phyloP scores from a whole-genome alignment of 345 rosid species.

The Acer campestre region DNA sequence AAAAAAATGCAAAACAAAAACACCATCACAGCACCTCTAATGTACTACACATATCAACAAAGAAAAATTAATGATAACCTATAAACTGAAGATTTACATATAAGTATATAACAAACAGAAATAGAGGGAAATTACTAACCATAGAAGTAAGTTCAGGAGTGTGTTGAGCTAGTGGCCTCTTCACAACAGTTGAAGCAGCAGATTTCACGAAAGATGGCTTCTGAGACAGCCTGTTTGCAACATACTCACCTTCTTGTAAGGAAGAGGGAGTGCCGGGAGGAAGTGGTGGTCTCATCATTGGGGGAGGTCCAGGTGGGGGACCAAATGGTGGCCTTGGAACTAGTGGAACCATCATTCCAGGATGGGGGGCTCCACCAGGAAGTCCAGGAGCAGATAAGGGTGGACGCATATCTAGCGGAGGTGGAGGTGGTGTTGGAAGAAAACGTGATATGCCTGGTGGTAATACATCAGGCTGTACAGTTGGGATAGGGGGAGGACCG shows the following conservation, averaged over 20 bases:
- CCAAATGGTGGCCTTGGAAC: slow-evolving; percentile 88
- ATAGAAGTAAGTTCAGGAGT: slow-evolving; percentile 94
- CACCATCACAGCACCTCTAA: background rate
- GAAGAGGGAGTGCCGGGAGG: slow-evolving; percentile 93
- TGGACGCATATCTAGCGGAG: slow-evolving; percentile 59
- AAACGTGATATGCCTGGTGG: slow-evolving; percentile 75
- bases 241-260: slow-evolving; percentile 50
- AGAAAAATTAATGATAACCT: background rate
- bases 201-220: slow-evolving; percentile 96
- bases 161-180: slow-evolving; percentile 98
- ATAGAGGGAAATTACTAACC: slow-evolving; percentile 48
- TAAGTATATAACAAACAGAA: background rate
- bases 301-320: slow-evolving; percentile 83
- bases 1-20: background rate
- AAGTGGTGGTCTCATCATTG: slow-evolving; percentile 95
- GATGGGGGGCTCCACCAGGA: slow-evolving; percentile 51
- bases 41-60: background rate
- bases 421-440: slow-evolving; percentile 88
- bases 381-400: slow-evolving; percentile 51
- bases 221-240: slow-evolving; percentile 50
- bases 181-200: slow-evolving; percentile 97
- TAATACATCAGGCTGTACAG: slow-evolving; percentile 54
- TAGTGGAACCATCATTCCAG: slow-evolving; percentile 72
- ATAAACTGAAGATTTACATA: background rate
- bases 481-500: slow-evolving; percentile 47